Evolutionary conservation across 352 stramenopile species (phyloP), one percentile per base, ranked within the genome.

Genomic region (Phytophthora quininea): DNA sequence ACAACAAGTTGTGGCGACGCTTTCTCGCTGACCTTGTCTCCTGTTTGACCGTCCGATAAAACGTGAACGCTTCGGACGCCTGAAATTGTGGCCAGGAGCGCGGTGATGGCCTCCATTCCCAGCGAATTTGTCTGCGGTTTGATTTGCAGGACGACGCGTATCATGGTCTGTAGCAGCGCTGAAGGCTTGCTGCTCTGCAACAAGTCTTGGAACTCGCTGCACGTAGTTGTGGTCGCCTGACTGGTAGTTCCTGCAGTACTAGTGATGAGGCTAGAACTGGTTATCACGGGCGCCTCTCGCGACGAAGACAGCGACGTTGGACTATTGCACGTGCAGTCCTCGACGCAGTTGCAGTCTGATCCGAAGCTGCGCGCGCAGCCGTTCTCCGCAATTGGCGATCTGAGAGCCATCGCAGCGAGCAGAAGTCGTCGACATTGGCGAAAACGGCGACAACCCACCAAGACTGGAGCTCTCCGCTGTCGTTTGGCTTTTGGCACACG

Each of bases 331-430:
- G 59, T 76, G 42, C 85, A 93, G 35, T 76, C 64, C 2, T 55
- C 60, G 43, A 71, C 67, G 68, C 85, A 93, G 50, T 90, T 93
- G 54, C 85, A 93, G 10, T 63, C 45, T 3, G 81, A 79, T 8
- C 85, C 85, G 69, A 85, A 93, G 58, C 81, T 89, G 19, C 80
- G 71, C 4, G 79, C 65, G 24, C 85, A 93, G 12, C 85, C 85
- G 46, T 90, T 93, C 14, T 90, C 72, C 19, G 49, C 82, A 91
- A 45, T 77, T 90, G 10, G 73, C 78, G 12, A 84, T 43, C 19
- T 80, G 67, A 40, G 64, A 74, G 27, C 76, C 74, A 37, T 80
- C 66, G 31, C 79, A 87, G 10, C 57, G 43, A 19, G 61, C 37
- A n/a, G 68, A 24, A 24, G 19, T 50, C 53, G 58, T 57, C 62